Evolutionary conservation across 2,329 filamentous ascomycete genomes (phyloP), one percentile per base, ranked within the genome.

Genomic region (Calonectria hawksworthii): DNA sequence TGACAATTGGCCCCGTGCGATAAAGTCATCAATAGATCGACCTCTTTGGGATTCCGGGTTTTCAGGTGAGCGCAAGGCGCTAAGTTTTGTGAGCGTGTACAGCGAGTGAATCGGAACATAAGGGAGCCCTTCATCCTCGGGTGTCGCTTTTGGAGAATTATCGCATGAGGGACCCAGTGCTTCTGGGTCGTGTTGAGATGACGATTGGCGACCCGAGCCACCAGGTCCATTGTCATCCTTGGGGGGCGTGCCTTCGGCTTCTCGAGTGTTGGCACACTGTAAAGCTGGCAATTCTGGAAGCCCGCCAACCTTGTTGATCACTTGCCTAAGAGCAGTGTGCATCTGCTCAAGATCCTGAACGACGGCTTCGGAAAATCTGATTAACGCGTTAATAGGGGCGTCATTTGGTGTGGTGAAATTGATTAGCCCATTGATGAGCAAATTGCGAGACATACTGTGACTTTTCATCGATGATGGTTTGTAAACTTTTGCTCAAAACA

Each of bases 401-500:
- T 61, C 36, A 18, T 41, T 28, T 11, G 30, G 18, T 14, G 26
- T 9, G 4, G 13, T 41, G 47, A n/a, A 59, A 16, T 54, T 36
- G 21, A 51, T 10, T 21, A 28, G n/a, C 59, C 26, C 59, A 38
- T 54, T 3, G 9, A 34, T 64, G 34, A 54, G 68, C 36, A 30
- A 34, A 21, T 30, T 14, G 36, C 10, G 47, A 26, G n/a, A 78
- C 81, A 68, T 78, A 86, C 84, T 85, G 84, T 41, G 83, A 83
- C 72, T 85, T 84, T 75, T 87, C 85, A 75, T 85, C 85, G 41
- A 87, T 86, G 28, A 87, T 83, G 1, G 83, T 86, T 74, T 87
- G 85, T 3, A 87, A 78, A 59, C 84, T 86, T 80, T 86, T 86
- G 59, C 85, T 86, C 64, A 87, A 72, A 2, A 86, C 84, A 63